Evolutionary conservation across 805 yeast genomes (phyloP), one percentile per base, ranked within the genome.

Genomic region (Torulaspora franciscae): DNA sequence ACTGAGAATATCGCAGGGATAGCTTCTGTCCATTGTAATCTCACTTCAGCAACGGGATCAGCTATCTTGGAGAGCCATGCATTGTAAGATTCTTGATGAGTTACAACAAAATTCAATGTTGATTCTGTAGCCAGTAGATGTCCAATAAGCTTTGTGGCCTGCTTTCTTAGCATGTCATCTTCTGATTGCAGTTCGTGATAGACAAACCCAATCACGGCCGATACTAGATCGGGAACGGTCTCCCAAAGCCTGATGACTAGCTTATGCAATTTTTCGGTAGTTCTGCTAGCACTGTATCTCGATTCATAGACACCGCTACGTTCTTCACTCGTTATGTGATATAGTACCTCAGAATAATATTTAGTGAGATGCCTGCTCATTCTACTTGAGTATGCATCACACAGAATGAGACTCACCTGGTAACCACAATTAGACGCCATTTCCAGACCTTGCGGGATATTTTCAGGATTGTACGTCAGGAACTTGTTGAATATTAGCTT

Each of bases 111-210:
- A 54, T 81, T 81, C 4, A 80, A 58, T 19, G 73, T 71, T 1
- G 81, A 72, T 7, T 65, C 64, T 9, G 69, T 61, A 0, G 78
- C 66, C 1, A 88, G 61, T 59, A 90, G 77, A 32, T 73, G 64
- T 0, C 95, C 91, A 2, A 90, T 74, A 0, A 93, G 77, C 35
- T 76, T 76, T 0, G 95, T 84, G 0, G 95, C 89, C 42, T 83
- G 63, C 0, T 73, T 59, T 50, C 96, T 73, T 14, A 85, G 70
- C 11, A 70, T 62, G 25, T 77, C 79, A 51, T 80, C 76, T 33
- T 83, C 85, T 0, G 95, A 87, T 46, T 79, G 79, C 33, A 89
- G 66, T 52, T 89, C 95, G 55, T 85, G 88, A 52, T 85, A 86
- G 3, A 89, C 68, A 41, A 86, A 74, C 0, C 95, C 93, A 72